A percentile compares a stretch with the other conserved stretches of the same genome.
These are phyloP conservation scores for Magnusiomyces paraingens DNA, from an alignment of 1,139 yeast species.

Conservation along the genomic window DNA sequence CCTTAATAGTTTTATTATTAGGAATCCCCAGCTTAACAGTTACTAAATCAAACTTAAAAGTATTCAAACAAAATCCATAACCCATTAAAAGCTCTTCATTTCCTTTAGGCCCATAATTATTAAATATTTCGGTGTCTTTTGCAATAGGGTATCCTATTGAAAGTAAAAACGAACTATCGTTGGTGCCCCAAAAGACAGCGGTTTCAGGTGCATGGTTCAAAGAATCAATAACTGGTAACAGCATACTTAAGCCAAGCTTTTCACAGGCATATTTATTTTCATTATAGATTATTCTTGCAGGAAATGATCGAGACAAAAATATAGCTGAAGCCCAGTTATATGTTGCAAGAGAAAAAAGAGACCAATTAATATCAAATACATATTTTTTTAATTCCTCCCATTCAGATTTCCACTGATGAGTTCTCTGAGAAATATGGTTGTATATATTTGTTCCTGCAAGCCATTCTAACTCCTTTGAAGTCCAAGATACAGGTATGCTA, in stretches of 20 bases:
- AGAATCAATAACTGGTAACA: conserved; percentile 72
- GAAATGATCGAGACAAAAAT: conserved; percentile 73
- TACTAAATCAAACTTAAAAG: conserved; percentile 52
- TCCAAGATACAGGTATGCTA: conserved; percentile 13
- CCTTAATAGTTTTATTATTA: conserved; percentile 5
- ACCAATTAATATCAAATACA: conserved; percentile 8
- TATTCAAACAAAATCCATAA: conserved; percentile 64
- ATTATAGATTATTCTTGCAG: conserved; percentile 42
- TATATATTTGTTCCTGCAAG: conserved; percentile 58
- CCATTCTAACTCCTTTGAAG: conserved; percentile 39
- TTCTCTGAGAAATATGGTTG: conserved; percentile 29
- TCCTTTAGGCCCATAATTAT: conserved; percentile 83
- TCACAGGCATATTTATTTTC: conserved; percentile 22
- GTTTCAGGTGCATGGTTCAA: conserved; percentile 62
- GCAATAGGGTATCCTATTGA: conserved; percentile 14
- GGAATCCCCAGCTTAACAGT: conserved; percentile 38
- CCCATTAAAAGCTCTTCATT: conserved; percentile 61
- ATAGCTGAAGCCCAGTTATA: conserved; percentile 72
- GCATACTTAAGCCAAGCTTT: conserved; percentile 52
- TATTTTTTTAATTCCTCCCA: conserved; percentile 21
- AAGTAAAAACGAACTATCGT: conserved; percentile 26
- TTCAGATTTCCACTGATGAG: conserved; percentile 29
- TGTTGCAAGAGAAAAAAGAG: conserved; percentile 29
- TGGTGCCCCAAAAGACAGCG: conserved; percentile 57
- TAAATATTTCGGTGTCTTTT: conserved; percentile 50